Percentiles rank a stretch among this genome's conserved stretches.
These are phyloP conservation scores for Pterothamnion heteromorphum DNA, from an alignment of 31 red algal species.

Conservation along the genomic window DNA sequence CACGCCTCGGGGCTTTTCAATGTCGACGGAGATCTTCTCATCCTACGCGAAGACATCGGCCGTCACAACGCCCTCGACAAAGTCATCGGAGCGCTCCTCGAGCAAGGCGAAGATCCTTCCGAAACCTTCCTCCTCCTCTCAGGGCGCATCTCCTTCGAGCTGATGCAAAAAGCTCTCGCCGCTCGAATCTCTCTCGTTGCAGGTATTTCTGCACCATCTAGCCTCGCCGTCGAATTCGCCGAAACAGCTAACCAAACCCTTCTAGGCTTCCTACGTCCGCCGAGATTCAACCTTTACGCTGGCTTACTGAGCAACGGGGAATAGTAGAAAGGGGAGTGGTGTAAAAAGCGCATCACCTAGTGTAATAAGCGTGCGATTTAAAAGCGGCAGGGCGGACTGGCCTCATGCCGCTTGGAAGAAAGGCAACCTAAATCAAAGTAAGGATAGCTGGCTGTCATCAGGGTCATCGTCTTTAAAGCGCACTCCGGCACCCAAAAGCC, in stretches of 20 bases:
- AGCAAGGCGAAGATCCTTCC: not conserved
- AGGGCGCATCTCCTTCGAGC: not conserved
- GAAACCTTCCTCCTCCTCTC: not conserved
- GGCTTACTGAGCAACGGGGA: too few relatives aligned
- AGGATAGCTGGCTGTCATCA: too few relatives aligned
- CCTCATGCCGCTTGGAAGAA: too few relatives aligned
- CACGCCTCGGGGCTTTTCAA: slow-evolving; percentile 21
- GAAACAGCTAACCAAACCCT: not conserved
- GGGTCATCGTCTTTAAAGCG: too few relatives aligned
- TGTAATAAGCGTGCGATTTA: too few relatives aligned
- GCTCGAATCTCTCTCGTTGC: not conserved
- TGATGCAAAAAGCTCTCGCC: not conserved
- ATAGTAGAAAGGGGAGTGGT: too few relatives aligned
- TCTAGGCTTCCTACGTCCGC: not conserved
- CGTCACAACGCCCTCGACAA: slow-evolving; percentile 43
- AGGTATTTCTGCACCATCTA: slow-evolving; percentile 14
- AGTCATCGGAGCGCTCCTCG: slow-evolving; percentile 12
- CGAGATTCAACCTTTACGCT: not conserved
- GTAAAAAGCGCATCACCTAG: too few relatives aligned
- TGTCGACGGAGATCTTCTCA: not conserved
- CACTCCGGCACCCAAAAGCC: not conserved
- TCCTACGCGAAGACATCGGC: slow-evolving; percentile 43
- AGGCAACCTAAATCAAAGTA: too few relatives aligned
- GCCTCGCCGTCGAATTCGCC: not conserved
- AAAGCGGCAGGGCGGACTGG: too few relatives aligned